Base-by-base conservation (phyloP, 2,329 filamentous ascomycete genomes). In the Hymenoscyphus infarciens region DNA sequence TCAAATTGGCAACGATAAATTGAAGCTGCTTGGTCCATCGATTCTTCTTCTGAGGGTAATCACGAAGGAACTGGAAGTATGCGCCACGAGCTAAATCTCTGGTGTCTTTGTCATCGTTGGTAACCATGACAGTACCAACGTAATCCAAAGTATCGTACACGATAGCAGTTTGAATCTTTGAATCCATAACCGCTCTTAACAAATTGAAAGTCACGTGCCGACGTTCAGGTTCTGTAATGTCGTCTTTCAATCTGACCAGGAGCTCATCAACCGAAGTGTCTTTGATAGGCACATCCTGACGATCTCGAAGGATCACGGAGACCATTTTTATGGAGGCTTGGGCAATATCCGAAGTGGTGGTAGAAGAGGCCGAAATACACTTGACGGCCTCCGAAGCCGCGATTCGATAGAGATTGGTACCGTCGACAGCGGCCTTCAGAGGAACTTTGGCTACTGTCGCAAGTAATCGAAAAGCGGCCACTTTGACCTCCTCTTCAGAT, bases 121-220 rank as follows among this genome's bases (percentile, higher is more conserved):
- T 97, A 62, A 99, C 90, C 93, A 98, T 98, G 74, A 97, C 89
- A 3, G 85, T 88, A 56, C 92, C 91, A 33, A 96, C 88, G 70
- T 92, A 88, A 74, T 99, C 95, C 66, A 97, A 84, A 8, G 90
- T 88, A 72, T 98, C 94, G 73, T 99, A 99, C 33, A 99, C 87
- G 52, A 89, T 84, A 0, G 93, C 88, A 7, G 96, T 92, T 71
- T 97, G 84, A 53, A 98, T 82, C 73, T 90, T 94, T 19, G 93
- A 86, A 60, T 91, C 89, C 73, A 99, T 84, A 29, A 98, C 87
- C 0, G 92, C 90, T 52, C 93, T 89, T 63, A 99, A 78, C 76
- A 99, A 98, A 72, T 91, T 96, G 79, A 99, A 99, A 0, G 92
- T 95, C 52, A 97, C 86, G 69, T 96, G 93, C 66, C 97, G 91